Base-by-base conservation (phyloP, 2,329 filamentous ascomycete species). In the Sclerotinia nivalis region DNA sequence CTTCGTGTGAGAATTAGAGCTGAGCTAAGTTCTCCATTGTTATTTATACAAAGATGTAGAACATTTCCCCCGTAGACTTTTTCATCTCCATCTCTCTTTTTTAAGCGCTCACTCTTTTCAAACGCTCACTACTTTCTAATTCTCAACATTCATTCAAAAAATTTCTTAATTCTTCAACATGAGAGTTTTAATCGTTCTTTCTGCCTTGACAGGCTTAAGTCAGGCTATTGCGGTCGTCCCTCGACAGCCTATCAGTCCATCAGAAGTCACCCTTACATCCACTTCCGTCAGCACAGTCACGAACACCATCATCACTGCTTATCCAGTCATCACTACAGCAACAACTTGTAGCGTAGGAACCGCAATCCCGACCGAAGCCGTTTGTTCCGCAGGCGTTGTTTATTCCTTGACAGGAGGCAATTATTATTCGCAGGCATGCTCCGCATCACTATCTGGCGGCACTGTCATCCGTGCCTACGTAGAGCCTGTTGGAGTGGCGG, bases 401-500 rank as follows among this genome's bases (percentile, higher is more conserved):
- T 61, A 20, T 43, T 61, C 58, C 18, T 8, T 61, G 25, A 4
- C 40, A 25, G 58, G 58, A 9, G 58, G 58, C 25, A 61, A 61
- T n/a, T 61, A 61, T 9, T 61, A 61, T 61, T 61, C 58, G 12
- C 40, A 61, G 18, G 40, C 28, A 47, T 61, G 58, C 6, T 13
- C 40, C 18, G 40, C 40, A 47, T 61, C 58, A 4, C 58, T 45
- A 9, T 2, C 5, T 5, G 58, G 58, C 9, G 58, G 58, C 6
- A 45, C 18, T 20, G 5, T 47, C 9, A 47, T 61, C 28, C 58
- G 58, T 22, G 58, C 58, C 58, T 61, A 61, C 22, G 40, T 45
- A 25, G 40, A 61, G 1, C 58, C 40, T 8, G 9, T 37, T n/a
- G 54, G 54, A 37, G 10, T 2, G 6, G 54, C 20, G 6, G 40